These are phyloP conservation scores for Chaetothyriales sp. DNA, from an alignment of 2,329 filamentous ascomycete species.

Conservation along the genomic window DNA sequence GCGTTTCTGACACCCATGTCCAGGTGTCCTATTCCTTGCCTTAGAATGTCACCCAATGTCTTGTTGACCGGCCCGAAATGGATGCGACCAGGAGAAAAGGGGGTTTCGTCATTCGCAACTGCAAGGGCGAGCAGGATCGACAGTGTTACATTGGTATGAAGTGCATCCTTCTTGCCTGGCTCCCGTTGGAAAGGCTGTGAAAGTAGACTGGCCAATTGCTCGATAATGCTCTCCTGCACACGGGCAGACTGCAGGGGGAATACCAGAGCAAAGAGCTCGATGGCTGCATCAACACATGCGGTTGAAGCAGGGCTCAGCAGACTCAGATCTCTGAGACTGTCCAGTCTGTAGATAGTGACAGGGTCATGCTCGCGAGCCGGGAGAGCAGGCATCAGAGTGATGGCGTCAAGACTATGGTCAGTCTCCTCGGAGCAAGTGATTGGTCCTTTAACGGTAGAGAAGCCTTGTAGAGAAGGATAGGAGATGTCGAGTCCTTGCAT, in stretches of 20 bases:
- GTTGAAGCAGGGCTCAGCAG: conserved; percentile 53
- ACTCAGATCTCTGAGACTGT: conserved; percentile 2
- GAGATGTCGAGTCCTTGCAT: conserved; percentile 61
- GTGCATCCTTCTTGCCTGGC: conserved; percentile 72
- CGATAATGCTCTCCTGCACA: conserved; percentile 88
- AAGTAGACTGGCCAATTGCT: conserved; percentile 84
- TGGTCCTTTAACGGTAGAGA: conserved; percentile 42
- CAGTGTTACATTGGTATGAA: conserved; percentile 76
- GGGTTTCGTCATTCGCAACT: conserved; percentile 68
- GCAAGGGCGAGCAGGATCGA: conserved; percentile 68
- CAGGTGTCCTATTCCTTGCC: conserved; percentile 61
- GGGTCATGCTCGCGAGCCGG: conserved; percentile 50
- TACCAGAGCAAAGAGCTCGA: conserved; percentile 80
- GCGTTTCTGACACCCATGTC: conserved; percentile 78
- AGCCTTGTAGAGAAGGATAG: conserved; percentile 43
- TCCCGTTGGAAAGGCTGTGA: conserved; percentile 61
- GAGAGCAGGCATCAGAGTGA: conserved; percentile 9
- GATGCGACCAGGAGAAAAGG: conserved; percentile 56
- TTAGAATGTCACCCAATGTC: conserved; percentile 29
- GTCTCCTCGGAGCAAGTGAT: conserved; percentile 26
- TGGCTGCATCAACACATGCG: conserved; percentile 86
- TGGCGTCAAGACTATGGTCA: conserved; percentile 7
- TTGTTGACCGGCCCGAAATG: conserved; percentile 64
- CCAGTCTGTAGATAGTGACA: conserved; percentile 8
- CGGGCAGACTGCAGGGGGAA: conserved; percentile 78